Evolutionary conservation across 176 grass and related monocot genomes (phyloP).

Genomic region (Coix lacrymajobi): DNA sequence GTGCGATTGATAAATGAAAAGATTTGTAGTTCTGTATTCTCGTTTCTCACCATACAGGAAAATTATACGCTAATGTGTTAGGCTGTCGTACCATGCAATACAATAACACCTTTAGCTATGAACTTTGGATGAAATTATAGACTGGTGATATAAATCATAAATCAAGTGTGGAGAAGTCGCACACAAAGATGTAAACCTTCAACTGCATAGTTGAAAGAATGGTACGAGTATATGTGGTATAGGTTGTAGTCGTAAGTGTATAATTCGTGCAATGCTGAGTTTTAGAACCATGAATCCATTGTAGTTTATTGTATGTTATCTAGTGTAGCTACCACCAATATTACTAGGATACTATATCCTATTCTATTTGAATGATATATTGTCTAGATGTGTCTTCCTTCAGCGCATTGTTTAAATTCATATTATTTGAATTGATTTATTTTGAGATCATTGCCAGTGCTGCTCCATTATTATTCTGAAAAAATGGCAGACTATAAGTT

Average conservation of each 20-base stretch:
- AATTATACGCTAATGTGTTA: not conserved
- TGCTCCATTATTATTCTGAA: not conserved
- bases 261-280: not conserved
- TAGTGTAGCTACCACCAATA: not conserved
- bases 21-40: not conserved
- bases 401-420: not conserved
- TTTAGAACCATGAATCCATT: not conserved
- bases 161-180: not conserved
- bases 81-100: not conserved
- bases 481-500: not conserved
- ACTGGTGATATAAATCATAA: not conserved
- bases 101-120: not conserved
- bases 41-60: not conserved
- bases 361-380: not conserved
- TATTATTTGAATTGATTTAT: not conserved
- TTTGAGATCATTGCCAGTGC: not conserved
- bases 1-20: not conserved
- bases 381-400: not conserved
- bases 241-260: not conserved
- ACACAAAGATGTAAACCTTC: not conserved
- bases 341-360: not conserved
- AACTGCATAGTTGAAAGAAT: not conserved
- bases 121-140: not conserved
- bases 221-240: not conserved
- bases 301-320: not conserved